Percentiles rank a stretch among this genome's conserved stretches.
These are phyloP conservation scores for Hyphopichia homilentoma DNA, from an alignment of 805 yeast species.

Conservation along the genomic window DNA sequence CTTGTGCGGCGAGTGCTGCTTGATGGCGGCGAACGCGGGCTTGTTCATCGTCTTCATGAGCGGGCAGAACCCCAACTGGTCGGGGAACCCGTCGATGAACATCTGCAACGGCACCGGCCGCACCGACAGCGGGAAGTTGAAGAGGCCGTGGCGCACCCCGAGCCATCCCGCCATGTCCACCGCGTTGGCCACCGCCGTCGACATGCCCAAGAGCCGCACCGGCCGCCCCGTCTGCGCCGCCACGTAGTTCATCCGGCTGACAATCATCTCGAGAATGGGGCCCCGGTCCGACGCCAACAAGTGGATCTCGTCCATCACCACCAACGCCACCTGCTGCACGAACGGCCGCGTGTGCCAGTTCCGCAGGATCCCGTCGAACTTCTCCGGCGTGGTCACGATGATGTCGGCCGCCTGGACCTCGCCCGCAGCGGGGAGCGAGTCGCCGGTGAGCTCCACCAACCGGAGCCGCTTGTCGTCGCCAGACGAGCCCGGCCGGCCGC, in stretches of 20 bases:
- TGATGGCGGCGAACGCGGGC: constrained; percentile 90
- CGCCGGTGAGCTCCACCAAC: constrained; percentile 80
- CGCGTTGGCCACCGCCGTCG: constrained; percentile 85
- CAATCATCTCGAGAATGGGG: constrained; percentile 84
- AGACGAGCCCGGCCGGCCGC: constrained; percentile 67
- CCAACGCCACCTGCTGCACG: constrained; percentile 69
- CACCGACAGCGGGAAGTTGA: constrained; percentile 77
- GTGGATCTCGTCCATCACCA: constrained; percentile 85
- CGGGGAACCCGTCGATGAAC: constrained; percentile 86
- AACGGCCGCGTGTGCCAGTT: constrained; percentile 78
- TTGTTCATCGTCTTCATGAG: constrained; percentile 85
- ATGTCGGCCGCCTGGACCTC: constrained; percentile 69
- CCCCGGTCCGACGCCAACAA: constrained; percentile 82
- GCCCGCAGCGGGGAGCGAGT: constrained; percentile 67
- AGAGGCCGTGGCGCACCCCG: constrained; percentile 68
- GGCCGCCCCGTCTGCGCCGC: constrained; percentile 57
- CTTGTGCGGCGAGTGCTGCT: constrained; percentile 81
- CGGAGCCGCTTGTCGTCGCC: constrained; percentile 42
- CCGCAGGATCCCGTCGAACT: constrained; percentile 84
- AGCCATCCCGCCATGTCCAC: constrained; percentile 85
- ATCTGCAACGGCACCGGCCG: constrained; percentile 83
- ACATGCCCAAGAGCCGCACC: constrained; percentile 69
- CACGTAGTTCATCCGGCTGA: constrained; percentile 78
- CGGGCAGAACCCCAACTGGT: constrained; percentile 75
- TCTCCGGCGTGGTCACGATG: constrained; percentile 80